A percentile compares a stretch with the other conserved stretches of the same genome.
These are phyloP conservation scores for Trypanosoma melophagium DNA, from an alignment of 208 protist genomes.

Conservation along the genomic window DNA sequence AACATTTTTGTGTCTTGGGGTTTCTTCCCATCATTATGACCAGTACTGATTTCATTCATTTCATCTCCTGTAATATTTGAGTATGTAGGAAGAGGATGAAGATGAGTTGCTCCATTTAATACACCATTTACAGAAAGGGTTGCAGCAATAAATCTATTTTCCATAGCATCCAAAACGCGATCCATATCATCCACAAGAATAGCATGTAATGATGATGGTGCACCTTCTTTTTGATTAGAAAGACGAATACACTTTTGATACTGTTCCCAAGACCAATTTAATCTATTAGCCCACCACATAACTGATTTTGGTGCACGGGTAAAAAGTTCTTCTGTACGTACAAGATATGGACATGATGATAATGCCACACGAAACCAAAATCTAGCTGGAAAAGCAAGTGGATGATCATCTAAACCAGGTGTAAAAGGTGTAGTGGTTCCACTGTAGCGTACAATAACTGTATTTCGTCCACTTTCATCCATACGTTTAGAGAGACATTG, in stretches of 20 bases:
- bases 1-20: too few species aligned
- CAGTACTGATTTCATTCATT: conserved; percentile 7
- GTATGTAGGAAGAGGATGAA: not conserved
- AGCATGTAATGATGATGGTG: conserved; percentile 34
- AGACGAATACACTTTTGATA: conserved; percentile 52
- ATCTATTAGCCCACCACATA: conserved; percentile 71
- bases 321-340: conserved; percentile 78
- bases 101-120: conserved; percentile 6
- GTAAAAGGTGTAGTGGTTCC: conserved; percentile 71
- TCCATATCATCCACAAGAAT: conserved; percentile 82
- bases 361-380: conserved; percentile 87
- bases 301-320: conserved; percentile 65
- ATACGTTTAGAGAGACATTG: conserved; percentile 57
- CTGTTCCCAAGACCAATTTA: conserved; percentile 79
- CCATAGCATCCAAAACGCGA: conserved; percentile 69
- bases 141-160: conserved; percentile 15
- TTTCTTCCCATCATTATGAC: conserved; percentile 15
- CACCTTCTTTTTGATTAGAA: conserved; percentile 1
- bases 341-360: conserved; percentile 63
- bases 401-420: conserved; percentile 80
- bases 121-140: not conserved
- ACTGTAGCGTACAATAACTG: conserved; percentile 73
- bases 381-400: conserved; percentile 67
- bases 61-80: conserved; percentile 4
- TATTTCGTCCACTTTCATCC: conserved; percentile 42